Evolutionary conservation across 164 flowering plant species (phyloP), one percentile per base, ranked within the genome.

Genomic region (Amborella trichopoda): DNA sequence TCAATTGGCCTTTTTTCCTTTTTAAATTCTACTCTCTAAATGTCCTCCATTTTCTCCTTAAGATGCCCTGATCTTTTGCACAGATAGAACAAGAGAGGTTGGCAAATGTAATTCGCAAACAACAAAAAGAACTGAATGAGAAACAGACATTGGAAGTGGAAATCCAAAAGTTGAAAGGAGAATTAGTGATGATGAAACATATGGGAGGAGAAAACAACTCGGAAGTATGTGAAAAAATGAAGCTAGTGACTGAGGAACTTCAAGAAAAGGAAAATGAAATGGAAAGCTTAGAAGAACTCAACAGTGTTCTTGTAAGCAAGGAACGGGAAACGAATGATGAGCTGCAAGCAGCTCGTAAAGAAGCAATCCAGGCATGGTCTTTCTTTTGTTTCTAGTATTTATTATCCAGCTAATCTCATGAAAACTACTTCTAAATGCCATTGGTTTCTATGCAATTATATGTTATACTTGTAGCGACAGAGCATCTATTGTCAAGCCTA

Each of bases 141-240:
- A 79, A 77, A 53, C 98, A 86, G 63, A 77, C 76, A 10, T 28
- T 90, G 44, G 81, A 83, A 51, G 59, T 90, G 56, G 81, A 86
- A 58, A 78, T 86, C 45, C 68, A 82, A 66, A 72, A 66, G 4
- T 21, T 77, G 66, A 81, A 51, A 58, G 96, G 98, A 1, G 66
- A 69, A 37, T 37, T 76, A 37, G 60, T 72, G 44, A 80, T 88
- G 8, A 74, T 78, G 85, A 62, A 65, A 33, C 83, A 68, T 52
- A 67, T 81, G 78, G 71, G 43, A 43, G 81, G 63, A 2, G 76
- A 71, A 24, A 82, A 59, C 20, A 74, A 83, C 41, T 1, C 28
- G 12, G 83, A 68, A 16, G 40, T 45, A 16, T 50, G 64, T 48
- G 60, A 59, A 44, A 73, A 69, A 60, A 56, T 77, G 60, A 61